Conservation (phyloP, 805 yeast species). For the Kuraishia molischiana region DNA sequence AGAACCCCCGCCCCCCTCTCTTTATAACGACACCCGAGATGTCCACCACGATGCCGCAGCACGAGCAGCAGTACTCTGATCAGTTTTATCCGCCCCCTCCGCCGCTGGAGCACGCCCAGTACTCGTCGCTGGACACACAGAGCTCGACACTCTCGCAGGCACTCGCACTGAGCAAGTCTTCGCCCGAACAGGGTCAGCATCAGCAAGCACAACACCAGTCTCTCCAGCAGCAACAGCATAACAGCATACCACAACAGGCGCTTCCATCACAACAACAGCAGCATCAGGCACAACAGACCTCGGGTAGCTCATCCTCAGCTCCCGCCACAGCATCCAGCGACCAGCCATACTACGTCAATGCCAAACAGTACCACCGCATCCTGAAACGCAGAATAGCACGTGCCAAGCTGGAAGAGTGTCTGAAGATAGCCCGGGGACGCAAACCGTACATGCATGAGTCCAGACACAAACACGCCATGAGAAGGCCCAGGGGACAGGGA, state of each 20-base stretch:
- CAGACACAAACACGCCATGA: conserved; percentile 97
- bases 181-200: neutral
- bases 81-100: neutral
- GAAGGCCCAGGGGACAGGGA: conserved; percentile 98
- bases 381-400: conserved; percentile 88
- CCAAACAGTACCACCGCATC: conserved; percentile 94
- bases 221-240: neutral
- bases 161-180: neutral
- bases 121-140: neutral
- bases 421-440: conserved; percentile 82
- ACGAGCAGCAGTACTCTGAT: neutral
- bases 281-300: neutral
- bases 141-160: neutral
- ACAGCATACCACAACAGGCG: too few species aligned
- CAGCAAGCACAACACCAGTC: neutral
- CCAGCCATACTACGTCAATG: conserved; percentile 95
- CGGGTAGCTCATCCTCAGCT: neutral
- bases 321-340: conserved; percentile 40
- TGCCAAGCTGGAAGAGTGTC: conserved; percentile 82
- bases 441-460: conserved; percentile 94
- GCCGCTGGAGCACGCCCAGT: neutral
- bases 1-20: too few species aligned
- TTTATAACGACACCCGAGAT: too few species aligned
- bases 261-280: neutral
- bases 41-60: conserved; percentile 1